A percentile compares a stretch with the other conserved stretches of the same genome.
These are phyloP conservation scores for Phragmites australis DNA, from an alignment of 176 grass and related monocot species.

Conservation along the genomic window DNA sequence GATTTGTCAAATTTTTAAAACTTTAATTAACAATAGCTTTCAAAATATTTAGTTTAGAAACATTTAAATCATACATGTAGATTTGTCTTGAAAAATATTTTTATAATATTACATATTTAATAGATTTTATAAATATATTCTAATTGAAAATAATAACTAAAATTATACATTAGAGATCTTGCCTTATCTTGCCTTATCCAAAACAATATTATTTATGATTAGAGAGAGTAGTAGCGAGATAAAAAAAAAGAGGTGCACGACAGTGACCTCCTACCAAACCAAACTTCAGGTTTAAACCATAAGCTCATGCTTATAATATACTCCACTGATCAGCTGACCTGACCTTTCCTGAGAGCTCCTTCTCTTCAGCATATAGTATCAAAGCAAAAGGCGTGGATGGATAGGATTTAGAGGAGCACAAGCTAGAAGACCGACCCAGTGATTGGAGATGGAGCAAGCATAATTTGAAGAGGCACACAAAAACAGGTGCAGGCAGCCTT, in stretches of 20 bases:
- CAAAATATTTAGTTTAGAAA: no score
- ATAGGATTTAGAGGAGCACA: not conserved
- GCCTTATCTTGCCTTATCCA: no score
- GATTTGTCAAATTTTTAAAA: no score
- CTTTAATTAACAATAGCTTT: no score
- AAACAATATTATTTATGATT: no score
- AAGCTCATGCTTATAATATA: conserved; percentile 1
- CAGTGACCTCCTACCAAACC: conserved; percentile 39
- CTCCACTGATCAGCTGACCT: not conserved
- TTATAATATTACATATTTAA: not conserved
- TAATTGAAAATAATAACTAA: no score
- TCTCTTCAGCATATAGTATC: not conserved
- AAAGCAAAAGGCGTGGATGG: not conserved
- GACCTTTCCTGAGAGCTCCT: not conserved
- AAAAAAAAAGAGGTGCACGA: conserved; percentile 13
- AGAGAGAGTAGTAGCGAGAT: no score
- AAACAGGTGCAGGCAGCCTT: conserved; percentile 19
- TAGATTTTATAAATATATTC: no score
- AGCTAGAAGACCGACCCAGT: not conserved
- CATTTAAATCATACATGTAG: no score
- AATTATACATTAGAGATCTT: no score
- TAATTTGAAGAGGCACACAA: not conserved
- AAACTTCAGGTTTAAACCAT: conserved; percentile 20
- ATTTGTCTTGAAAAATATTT: no score
- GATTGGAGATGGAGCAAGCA: not conserved